Percentiles rank a stretch among this genome's conserved stretches.
phyloP scores from a whole-genome alignment of 805 yeast genomes.

The Starmera quercuum region DNA sequence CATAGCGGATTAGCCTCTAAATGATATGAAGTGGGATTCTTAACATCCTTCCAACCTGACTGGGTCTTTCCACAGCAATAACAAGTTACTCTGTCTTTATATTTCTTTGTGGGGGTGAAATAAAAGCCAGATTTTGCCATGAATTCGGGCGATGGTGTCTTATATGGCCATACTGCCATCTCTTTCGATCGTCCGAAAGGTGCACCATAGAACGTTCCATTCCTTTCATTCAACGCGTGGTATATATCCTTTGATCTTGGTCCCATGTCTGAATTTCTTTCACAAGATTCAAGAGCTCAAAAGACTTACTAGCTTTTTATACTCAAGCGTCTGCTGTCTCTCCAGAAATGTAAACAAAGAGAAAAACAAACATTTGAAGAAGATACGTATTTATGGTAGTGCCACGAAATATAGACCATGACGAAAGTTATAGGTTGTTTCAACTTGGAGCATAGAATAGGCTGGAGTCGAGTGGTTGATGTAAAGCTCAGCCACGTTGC shows the following conservation, averaged over 20 bases:
- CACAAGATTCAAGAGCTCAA: too few species aligned
- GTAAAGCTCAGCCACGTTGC: too few species aligned
- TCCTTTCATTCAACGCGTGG: constrained; percentile 3
- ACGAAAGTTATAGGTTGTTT: too few species aligned
- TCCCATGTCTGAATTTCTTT: too few species aligned
- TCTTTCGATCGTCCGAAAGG: constrained; percentile 8
- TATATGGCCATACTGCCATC: constrained; percentile 18
- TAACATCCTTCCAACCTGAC: constrained; percentile 50
- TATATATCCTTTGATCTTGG: not conserved
- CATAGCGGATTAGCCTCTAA: constrained; percentile 24
- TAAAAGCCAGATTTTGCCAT: constrained; percentile 58
- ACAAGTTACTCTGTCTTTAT: constrained; percentile 50
- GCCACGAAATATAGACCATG: too few species aligned
- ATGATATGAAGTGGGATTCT: constrained; percentile 45
- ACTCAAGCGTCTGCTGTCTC: too few species aligned
- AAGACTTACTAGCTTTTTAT: too few species aligned
- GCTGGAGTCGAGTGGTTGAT: too few species aligned
- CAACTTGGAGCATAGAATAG: too few species aligned
- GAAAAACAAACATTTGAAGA: too few species aligned
- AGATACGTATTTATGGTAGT: too few species aligned
- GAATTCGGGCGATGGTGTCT: constrained; percentile 20
- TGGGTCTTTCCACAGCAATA: constrained; percentile 44
- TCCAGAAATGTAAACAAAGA: too few species aligned
- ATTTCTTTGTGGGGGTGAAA: constrained; percentile 46
- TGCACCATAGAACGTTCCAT: constrained; percentile 8